Evolutionary conservation across 2,329 filamentous ascomycete species (phyloP).

Genomic region (Epichloe hybrida): DNA sequence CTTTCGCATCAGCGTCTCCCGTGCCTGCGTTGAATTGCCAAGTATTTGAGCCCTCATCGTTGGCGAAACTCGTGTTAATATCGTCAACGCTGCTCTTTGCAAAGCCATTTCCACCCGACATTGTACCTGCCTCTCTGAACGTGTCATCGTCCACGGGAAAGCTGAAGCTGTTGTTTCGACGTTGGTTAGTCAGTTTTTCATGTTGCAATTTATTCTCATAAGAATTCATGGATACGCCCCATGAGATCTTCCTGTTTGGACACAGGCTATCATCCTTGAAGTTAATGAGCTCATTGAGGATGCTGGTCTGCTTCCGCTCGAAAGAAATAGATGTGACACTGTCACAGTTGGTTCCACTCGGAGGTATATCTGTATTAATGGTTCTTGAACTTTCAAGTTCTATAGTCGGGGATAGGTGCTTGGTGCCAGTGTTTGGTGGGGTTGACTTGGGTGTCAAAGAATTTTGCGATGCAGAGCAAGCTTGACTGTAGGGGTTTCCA

Average conservation of each 20-base stretch:
- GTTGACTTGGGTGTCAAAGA: conserved; percentile 7
- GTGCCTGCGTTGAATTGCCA: conserved; percentile 42
- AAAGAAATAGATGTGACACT: conserved; percentile 20
- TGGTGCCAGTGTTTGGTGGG: conserved; percentile 4
- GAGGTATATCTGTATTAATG: conserved; percentile 8
- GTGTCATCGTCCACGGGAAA: conserved; percentile 32
- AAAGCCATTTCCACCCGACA: conserved; percentile 22
- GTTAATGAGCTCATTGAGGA: conserved; percentile 25
- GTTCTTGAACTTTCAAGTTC: conserved; percentile 7
- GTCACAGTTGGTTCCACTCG: conserved; percentile 19
- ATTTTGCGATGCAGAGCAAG: neutral
- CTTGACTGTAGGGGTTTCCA: conserved; percentile 13
- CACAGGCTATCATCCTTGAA: conserved; percentile 12
- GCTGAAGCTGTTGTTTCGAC: conserved; percentile 32
- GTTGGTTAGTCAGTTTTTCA: conserved; percentile 19
- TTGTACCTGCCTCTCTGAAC: conserved; percentile 16
- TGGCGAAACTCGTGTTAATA: conserved; percentile 48
- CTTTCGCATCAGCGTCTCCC: conserved; percentile 15
- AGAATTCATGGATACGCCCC: neutral
- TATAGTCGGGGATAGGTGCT: neutral
- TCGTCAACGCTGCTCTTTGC: conserved; percentile 40
- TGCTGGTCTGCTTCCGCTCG: conserved; percentile 25
- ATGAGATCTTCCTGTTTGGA: neutral
- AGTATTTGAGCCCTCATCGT: conserved; percentile 29
- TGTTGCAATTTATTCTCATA: neutral